phyloP scores from a whole-genome alignment of 306 rosid species.

The Dalbergia oliveri region DNA sequence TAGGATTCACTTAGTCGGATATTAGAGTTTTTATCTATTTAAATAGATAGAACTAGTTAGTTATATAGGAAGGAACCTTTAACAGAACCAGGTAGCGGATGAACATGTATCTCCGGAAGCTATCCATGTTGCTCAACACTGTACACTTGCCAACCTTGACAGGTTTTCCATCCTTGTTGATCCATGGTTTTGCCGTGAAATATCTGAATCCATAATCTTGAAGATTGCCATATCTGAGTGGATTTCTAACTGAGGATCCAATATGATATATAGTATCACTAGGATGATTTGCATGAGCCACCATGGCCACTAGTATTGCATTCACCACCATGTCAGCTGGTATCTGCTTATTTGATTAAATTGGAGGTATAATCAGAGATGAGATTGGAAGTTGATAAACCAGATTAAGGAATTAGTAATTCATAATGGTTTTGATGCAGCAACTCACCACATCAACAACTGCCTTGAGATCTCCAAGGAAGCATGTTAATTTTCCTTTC shows the following conservation, averaged over 20 bases:
- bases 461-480: constrained; percentile 62
- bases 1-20: too few species aligned
- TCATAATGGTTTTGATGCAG: background rate
- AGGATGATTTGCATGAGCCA: constrained; percentile 61
- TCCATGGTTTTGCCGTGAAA: constrained; percentile 82
- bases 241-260: constrained; percentile 72
- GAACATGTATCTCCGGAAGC: constrained; percentile 78
- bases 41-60: background rate
- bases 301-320: constrained; percentile 71
- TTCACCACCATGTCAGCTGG: constrained; percentile 97
- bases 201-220: constrained; percentile 62
- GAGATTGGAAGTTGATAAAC: background rate
- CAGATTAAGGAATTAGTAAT: background rate
- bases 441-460: constrained; percentile 68
- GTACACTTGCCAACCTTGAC: constrained; percentile 62
- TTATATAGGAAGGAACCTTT: constrained; percentile 51
- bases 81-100: constrained; percentile 73
- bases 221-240: constrained; percentile 44
- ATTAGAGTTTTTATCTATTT: too few species aligned
- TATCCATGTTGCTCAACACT: constrained; percentile 64
- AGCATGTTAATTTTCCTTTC: constrained; percentile 75
- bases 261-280: constrained; percentile 64
- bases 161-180: constrained; percentile 77
- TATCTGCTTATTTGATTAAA: constrained; percentile 52
- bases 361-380: background rate